Conservation (phyloP, 2,329 filamentous ascomycete genomes). For the Neodidymelliopsis sp. region DNA sequence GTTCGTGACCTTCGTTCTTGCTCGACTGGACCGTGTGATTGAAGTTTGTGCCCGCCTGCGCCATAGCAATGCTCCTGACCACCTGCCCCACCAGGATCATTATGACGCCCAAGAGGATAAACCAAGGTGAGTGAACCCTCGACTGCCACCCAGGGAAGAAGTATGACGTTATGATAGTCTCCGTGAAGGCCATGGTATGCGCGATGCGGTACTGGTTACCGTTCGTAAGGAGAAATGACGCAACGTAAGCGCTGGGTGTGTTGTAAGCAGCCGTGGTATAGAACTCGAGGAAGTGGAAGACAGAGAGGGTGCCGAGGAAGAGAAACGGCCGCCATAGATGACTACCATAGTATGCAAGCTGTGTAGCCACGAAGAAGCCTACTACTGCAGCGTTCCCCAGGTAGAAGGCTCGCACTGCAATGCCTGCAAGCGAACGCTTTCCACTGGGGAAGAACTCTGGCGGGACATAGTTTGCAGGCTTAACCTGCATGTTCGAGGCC, state of each 20-base stretch:
- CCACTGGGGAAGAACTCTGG: conserved; percentile 52
- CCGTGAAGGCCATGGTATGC: conserved; percentile 75
- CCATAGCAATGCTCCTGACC: conserved; percentile 84
- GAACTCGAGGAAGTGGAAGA: conserved; percentile 97
- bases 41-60: conserved; percentile 87
- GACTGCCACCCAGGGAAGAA: conserved; percentile 61
- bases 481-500: conserved; percentile 27
- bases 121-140: conserved; percentile 51
- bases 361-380: conserved; percentile 40
- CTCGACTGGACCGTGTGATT: conserved; percentile 80
- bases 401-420: conserved; percentile 56
- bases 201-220: conserved; percentile 85
- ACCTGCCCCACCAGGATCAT: conserved; percentile 75
- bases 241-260: conserved; percentile 72
- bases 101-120: conserved; percentile 64
- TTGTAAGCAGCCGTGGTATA: conserved; percentile 88
- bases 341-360: conserved; percentile 41
- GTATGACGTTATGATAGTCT: conserved; percentile 69
- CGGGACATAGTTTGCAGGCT: conserved; percentile 25
- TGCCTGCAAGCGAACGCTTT: conserved; percentile 56
- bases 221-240: conserved; percentile 86
- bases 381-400: conserved; percentile 51
- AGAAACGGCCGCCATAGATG: conserved; percentile 66
- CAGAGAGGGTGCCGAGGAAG: conserved; percentile 72
- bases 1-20: conserved; percentile 72